Base-by-base conservation (phyloP, 768 basidiomycete genomes). In the Mycena latifolia region DNA sequence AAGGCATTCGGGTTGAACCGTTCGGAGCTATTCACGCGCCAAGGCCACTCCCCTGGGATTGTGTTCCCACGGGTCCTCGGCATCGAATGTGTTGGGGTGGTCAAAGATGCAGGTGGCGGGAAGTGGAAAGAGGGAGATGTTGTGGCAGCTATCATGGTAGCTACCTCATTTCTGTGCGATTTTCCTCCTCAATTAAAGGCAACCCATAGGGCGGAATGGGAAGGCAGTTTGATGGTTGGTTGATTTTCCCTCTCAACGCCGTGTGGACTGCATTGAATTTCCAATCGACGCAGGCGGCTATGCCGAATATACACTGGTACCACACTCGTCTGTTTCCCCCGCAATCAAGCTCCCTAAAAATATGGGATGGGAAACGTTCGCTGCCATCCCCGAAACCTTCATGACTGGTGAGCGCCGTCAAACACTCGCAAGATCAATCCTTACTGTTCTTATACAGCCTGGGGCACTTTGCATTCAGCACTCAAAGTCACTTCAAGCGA, bases 81-180 rank as follows among this genome's bases (percentile, higher is more conserved):
- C 8, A 75, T 73, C 53, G 72, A 73, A 35, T 72, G 72, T 54
- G 72, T 75, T n/a, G 74, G 74, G n/a, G 52, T 67, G n/a, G 72
- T 75, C n/a, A 55, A 73, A 33, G 71, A 75, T 37, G 69, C 74
- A 12, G 71, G 74, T 11, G 74, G 72, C n/a, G 74, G 66, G 11
- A 28, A 35, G 12, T 75, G 74, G 74, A 69, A 69, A 33, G 60
- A 72, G 41, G 74, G 74, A 1, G 74, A 74, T 43, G 58, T 67
- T 20, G 73, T 73, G 5, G 70, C 72, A 14, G 72, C 72, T 25
- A 73, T 74, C 1, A 66, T 74, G 73, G 59, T 66, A 41, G 22
- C n/a, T 5, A n/a, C 7, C 48, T 3, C 14, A 18, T 4, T 14
- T 29, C 12, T 27, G 18, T 50, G 48, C 25, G 8, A 31, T 28